Conservation (phyloP, 768 basidiomycete genomes). For the Lactifluus volemus region DNA sequence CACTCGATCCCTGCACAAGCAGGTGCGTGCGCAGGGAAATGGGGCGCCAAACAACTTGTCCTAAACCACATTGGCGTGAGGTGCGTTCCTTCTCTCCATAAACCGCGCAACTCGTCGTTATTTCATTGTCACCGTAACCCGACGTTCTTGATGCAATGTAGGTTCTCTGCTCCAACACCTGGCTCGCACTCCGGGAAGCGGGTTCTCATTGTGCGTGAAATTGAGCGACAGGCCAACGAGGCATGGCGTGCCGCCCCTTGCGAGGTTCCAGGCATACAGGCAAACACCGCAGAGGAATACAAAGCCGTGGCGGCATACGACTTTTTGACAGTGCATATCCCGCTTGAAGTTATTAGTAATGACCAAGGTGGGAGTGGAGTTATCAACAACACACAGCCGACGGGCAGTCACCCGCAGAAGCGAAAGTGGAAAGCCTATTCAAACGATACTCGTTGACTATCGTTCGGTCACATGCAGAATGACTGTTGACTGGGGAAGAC, state of each 20-base stretch:
- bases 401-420: neutral
- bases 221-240: conserved; percentile 52
- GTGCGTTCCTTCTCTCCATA: conserved; percentile 29
- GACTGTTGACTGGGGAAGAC: too few relatives aligned
- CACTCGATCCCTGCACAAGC: conserved; percentile 78
- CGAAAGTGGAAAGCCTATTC: neutral
- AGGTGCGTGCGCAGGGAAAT: conserved; percentile 56
- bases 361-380: neutral
- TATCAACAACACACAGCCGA: neutral
- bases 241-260: conserved; percentile 39
- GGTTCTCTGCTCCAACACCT: conserved; percentile 43
- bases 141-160: conserved; percentile 18
- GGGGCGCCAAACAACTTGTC: conserved; percentile 52
- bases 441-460: neutral
- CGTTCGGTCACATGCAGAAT: neutral
- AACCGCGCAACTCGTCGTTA: neutral
- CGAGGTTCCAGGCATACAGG: neutral
- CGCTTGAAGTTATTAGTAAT: neutral
- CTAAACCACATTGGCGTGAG: conserved; percentile 73
- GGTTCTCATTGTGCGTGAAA: conserved; percentile 45
- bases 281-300: neutral
- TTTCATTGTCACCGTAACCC: neutral
- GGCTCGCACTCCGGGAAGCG: conserved; percentile 25
- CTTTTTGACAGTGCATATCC: conserved; percentile 15
- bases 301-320: conserved; percentile 21